Percentiles rank a stretch among this genome's conserved stretches.
Conservation (phyloP, 2,329 filamentous ascomycete genomes). For the Coccinonectria pachysandricola region DNA sequence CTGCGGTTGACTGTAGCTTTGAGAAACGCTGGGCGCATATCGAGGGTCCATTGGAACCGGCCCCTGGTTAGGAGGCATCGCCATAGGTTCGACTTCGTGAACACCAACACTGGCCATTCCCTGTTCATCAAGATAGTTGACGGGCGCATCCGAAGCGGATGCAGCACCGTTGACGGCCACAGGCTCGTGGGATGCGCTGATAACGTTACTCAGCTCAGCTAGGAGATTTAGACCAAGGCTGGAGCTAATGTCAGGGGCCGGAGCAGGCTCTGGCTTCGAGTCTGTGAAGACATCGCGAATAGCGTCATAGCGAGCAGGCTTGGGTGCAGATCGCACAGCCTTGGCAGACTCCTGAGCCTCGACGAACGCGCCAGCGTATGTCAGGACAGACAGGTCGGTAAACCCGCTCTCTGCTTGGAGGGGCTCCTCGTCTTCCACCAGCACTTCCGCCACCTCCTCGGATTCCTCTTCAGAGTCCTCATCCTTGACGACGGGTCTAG, state of each 20-base stretch:
- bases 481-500: constrained; percentile 18
- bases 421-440: constrained; percentile 12
- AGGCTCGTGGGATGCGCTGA: constrained; percentile 16
- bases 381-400: constrained; percentile 21
- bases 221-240: constrained; percentile 22
- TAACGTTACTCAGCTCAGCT: constrained; percentile 25
- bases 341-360: constrained; percentile 19
- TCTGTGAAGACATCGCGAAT: constrained; percentile 33
- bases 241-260: constrained; percentile 14
- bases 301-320: constrained; percentile 26
- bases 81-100: constrained; percentile 14
- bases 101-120: too few species aligned
- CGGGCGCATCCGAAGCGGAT: constrained; percentile 1
- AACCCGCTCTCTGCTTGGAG: constrained; percentile 17
- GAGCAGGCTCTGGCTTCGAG: constrained; percentile 21
- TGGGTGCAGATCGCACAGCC: constrained; percentile 17
- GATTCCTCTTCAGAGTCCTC: constrained; percentile 16
- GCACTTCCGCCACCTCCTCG: constrained; percentile 12
- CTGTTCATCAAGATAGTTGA: too few species aligned
- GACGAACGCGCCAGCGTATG: constrained; percentile 22
- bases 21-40: constrained; percentile 15
- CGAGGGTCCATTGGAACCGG: constrained; percentile 14
- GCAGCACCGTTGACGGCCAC: constrained; percentile 3
- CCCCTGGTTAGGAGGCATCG: constrained; percentile 13
- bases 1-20: constrained; percentile 15